A percentile compares a stretch with the other conserved stretches of the same genome.
Conservation (phyloP, 441 rosid species). For the Gossypium gossypioides region DNA sequence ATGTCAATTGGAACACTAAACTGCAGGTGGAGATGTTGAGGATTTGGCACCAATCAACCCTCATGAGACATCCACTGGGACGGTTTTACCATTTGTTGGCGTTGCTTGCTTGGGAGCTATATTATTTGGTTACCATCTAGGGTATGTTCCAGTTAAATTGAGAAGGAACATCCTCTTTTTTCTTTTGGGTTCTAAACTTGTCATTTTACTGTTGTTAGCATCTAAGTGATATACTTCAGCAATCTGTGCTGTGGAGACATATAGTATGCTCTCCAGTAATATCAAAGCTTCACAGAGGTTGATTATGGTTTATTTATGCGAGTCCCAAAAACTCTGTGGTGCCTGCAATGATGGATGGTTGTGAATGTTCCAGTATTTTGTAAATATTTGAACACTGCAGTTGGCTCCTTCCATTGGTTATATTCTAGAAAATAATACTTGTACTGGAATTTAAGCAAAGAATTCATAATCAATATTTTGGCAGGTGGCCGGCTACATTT, state of each 20-base stretch:
- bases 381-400: neutral
- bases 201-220: neutral
- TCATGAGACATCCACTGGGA: slow-evolving; percentile 46
- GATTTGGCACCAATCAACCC: slow-evolving; percentile 39
- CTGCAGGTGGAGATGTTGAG: slow-evolving; percentile 57
- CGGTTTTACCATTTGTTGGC: slow-evolving; percentile 76
- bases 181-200: neutral
- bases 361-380: slow-evolving; percentile 1
- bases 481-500: neutral
- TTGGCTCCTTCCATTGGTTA: neutral
- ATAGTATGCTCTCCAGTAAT: neutral
- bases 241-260: neutral
- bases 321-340: neutral
- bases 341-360: neutral
- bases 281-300: neutral
- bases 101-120: slow-evolving; percentile 95
- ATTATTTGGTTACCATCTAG: slow-evolving; percentile 93
- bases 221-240: slow-evolving; percentile 5
- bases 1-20: slow-evolving; percentile 12
- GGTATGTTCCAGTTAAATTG: slow-evolving; percentile 34
- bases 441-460: neutral
- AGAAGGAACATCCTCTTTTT: neutral
- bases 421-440: neutral
- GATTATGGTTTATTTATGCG: neutral
- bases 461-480: neutral